A percentile compares a stretch with the other conserved stretches of the same genome.
Conservation (phyloP, 495 filamentous ascomycete species). For the Neurospora sp. region DNA sequence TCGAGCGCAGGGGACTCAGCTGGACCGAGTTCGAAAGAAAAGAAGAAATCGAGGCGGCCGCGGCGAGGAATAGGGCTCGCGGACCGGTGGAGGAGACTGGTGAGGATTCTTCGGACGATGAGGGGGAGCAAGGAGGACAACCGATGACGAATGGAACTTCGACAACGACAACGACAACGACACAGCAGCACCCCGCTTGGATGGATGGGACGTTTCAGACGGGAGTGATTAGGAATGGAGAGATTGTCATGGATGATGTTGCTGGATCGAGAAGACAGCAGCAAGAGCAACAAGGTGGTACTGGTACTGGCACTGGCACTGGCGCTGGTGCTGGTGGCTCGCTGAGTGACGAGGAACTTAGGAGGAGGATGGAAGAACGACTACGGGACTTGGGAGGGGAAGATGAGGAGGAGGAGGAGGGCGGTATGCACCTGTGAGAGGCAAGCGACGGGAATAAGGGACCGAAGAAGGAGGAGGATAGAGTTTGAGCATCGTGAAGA, state of each 20-base stretch:
- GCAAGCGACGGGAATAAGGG: not conserved
- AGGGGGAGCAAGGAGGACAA: conserved; percentile 4
- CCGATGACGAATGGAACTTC: not conserved
- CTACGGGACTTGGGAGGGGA: conserved; percentile 30
- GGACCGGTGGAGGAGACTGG: conserved; percentile 7
- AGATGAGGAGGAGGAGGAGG: conserved; percentile 44
- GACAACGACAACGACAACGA: not conserved
- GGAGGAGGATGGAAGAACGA: conserved; percentile 33
- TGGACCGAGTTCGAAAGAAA: conserved; percentile 52
- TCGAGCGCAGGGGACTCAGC: conserved; percentile 60
- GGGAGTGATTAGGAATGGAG: conserved; percentile 32
- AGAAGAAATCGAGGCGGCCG: conserved; percentile 22
- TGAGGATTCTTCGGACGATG: not conserved
- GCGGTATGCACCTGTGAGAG: conserved; percentile 52
- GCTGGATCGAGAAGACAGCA: conserved; percentile 1
- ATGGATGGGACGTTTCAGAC: conserved; percentile 46
- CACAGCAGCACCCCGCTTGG: conserved; percentile 35
- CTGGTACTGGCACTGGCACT: not conserved
- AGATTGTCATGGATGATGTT: conserved; percentile 25
- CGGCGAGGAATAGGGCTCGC: not conserved
- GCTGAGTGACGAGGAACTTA: conserved; percentile 38
- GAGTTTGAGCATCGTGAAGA: not conserved
- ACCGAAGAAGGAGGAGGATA: not conserved
- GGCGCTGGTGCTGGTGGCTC: conserved; percentile 17
- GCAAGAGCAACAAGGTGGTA: not conserved